Percentiles rank a stretch among this genome's conserved stretches.
Conservation (phyloP, 352 stramenopile species). For the Phytophthora cryptogea region DNA sequence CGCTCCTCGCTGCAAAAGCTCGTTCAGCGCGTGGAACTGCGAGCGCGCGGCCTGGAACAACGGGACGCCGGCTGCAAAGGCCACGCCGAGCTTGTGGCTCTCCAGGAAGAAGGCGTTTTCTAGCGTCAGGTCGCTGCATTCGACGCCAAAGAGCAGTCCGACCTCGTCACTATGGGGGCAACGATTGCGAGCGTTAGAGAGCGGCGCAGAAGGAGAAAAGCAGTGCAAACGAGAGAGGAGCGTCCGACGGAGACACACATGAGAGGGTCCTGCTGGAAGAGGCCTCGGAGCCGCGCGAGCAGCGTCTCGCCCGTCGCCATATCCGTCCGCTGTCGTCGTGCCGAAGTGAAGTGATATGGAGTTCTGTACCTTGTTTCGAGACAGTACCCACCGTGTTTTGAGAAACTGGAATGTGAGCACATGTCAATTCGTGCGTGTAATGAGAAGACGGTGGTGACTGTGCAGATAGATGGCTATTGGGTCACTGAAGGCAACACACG, state of each 20-base stretch:
- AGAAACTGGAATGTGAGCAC: too few species aligned
- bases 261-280: constrained; percentile 69
- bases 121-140: constrained; percentile 46
- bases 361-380: too few species aligned
- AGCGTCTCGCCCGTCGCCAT: constrained; percentile 36
- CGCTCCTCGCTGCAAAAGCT: constrained; percentile 22
- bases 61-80: constrained; percentile 49
- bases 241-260: constrained; percentile 45
- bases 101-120: constrained; percentile 70
- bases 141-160: constrained; percentile 64
- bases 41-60: constrained; percentile 62
- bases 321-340: neutral
- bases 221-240: neutral
- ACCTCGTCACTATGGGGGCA: constrained; percentile 64
- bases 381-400: too few species aligned
- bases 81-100: constrained; percentile 80
- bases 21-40: constrained; percentile 57
- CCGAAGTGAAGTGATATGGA: too few species aligned
- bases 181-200: neutral
- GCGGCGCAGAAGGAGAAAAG: neutral
- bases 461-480: too few species aligned
- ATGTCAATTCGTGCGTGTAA: too few species aligned
- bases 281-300: constrained; percentile 37
- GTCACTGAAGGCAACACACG: too few species aligned
- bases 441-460: too few species aligned